A percentile compares a stretch with the other conserved stretches of the same genome.
Conservation (phyloP, 352 stramenopile species). For the Phytophthora boehmeriae region DNA sequence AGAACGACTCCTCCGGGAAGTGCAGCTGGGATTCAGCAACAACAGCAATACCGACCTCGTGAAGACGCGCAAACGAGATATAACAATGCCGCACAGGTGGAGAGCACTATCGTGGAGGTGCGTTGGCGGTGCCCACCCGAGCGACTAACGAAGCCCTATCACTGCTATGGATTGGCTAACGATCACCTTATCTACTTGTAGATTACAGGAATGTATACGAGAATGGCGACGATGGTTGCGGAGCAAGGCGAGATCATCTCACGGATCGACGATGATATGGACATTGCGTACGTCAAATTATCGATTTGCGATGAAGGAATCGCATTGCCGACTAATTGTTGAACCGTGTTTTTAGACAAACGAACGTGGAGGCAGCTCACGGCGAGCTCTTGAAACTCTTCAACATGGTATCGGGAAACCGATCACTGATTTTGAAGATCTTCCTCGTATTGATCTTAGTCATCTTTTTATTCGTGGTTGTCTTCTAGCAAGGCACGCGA, state of each 20-base stretch:
- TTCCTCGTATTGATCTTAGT: conserved; percentile 83
- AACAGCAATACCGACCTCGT: conserved; percentile 62
- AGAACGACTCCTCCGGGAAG: conserved; percentile 35
- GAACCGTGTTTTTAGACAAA: conserved; percentile 45
- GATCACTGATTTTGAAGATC: conserved; percentile 87
- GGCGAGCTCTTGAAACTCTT: conserved; percentile 85
- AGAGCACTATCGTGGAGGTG: conserved; percentile 87
- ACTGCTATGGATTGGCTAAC: background rate
- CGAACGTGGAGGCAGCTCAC: conserved; percentile 76
- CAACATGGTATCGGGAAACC: conserved; percentile 83
- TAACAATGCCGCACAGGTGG: conserved; percentile 79
- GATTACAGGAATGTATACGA: conserved; percentile 89
- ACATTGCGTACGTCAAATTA: conserved; percentile 71
- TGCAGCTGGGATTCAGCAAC: conserved; percentile 38
- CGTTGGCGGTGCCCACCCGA: background rate
- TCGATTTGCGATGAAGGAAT: background rate
- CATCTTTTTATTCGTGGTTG: conserved; percentile 87
- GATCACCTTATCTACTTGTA: conserved; percentile 18
- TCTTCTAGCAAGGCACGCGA: conserved; percentile 47
- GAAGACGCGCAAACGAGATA: conserved; percentile 77
- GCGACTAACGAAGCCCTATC: background rate
- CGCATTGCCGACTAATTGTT: background rate
- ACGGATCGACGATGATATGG: conserved; percentile 88
- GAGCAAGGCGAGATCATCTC: conserved; percentile 83
- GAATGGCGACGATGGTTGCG: conserved; percentile 84